Conservation (phyloP, 371 early-diverging fungal genomes). For the Synchytrium microbalum region DNA sequence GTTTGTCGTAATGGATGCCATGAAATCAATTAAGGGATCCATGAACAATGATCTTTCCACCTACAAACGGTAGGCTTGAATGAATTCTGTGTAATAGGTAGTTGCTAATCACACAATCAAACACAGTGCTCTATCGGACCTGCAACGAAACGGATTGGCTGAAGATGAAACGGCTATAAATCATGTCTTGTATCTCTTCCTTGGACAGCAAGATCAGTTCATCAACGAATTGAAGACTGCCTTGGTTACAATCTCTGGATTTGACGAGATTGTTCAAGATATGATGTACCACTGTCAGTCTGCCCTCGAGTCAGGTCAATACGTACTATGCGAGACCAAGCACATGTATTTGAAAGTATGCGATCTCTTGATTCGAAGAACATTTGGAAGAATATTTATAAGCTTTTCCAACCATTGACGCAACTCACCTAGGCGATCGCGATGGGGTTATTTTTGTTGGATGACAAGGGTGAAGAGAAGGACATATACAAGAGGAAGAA, state of each 20-base stretch:
- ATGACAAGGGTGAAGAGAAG: constrained; percentile 32
- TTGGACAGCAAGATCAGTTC: constrained; percentile 39
- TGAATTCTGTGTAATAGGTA: neutral
- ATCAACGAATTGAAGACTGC: constrained; percentile 24
- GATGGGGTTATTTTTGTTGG: constrained; percentile 30
- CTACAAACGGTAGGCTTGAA: constrained; percentile 28
- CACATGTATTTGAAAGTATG: constrained; percentile 27
- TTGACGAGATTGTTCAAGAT: constrained; percentile 39
- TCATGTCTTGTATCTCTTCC: constrained; percentile 34
- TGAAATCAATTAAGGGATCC: constrained; percentile 43
- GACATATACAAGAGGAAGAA: constrained; percentile 33
- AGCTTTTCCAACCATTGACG: neutral
- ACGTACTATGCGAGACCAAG: constrained; percentile 20
- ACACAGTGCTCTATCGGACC: constrained; percentile 6
- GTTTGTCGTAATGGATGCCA: constrained; percentile 36
- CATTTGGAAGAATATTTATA: neutral
- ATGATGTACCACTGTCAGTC: constrained; percentile 24
- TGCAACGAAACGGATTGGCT: constrained; percentile 4
- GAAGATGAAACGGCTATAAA: constrained; percentile 29
- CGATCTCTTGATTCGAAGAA: neutral
- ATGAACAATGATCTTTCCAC: constrained; percentile 49
- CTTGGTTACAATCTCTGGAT: constrained; percentile 14
- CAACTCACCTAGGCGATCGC: constrained; percentile 30
- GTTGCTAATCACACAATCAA: constrained; percentile 5
- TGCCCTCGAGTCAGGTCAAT: constrained; percentile 20